Percentiles rank a stretch among this genome's conserved stretches.
Evolutionary conservation across 2,329 filamentous ascomycete genomes (phyloP).

Genomic region (Colletotrichum spinosum): DNA sequence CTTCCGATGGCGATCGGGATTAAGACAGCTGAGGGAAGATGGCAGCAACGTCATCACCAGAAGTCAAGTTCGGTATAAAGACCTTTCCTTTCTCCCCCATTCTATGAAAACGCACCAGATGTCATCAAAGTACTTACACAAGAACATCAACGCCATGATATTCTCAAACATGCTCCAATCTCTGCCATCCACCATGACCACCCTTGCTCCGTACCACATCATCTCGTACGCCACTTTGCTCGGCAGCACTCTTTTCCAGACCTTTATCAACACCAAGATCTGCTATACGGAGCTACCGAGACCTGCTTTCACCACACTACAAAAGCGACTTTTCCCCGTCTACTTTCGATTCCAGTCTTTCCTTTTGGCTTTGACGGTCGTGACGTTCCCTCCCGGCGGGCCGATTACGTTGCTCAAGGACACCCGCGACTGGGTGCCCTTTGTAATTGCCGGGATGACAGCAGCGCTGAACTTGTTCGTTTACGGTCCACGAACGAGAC

Average conservation of each 20-base stretch:
- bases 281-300: conserved; percentile 48
- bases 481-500: conserved; percentile 51
- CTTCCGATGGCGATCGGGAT: too few relatives aligned
- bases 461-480: conserved; percentile 49
- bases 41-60: too few relatives aligned
- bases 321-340: conserved; percentile 54
- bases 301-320: conserved; percentile 50
- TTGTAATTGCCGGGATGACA: conserved; percentile 46
- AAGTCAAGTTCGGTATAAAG: too few relatives aligned
- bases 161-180: neutral
- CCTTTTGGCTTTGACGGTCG: conserved; percentile 48
- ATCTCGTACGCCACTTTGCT: conserved; percentile 53
- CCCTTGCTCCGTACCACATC: conserved; percentile 50
- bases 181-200: conserved; percentile 2
- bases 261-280: conserved; percentile 52
- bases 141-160: too few relatives aligned
- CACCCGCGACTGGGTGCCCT: conserved; percentile 49
- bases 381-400: conserved; percentile 49
- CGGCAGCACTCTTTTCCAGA: conserved; percentile 54
- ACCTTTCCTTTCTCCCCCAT: too few relatives aligned
- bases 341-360: conserved; percentile 53
- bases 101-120: too few relatives aligned
- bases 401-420: conserved; percentile 43
- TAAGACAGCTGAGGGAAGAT: too few relatives aligned
- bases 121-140: too few relatives aligned